Base-by-base conservation (phyloP, 192 early-diverging fungal genomes). In the Coemansia sp. region DNA sequence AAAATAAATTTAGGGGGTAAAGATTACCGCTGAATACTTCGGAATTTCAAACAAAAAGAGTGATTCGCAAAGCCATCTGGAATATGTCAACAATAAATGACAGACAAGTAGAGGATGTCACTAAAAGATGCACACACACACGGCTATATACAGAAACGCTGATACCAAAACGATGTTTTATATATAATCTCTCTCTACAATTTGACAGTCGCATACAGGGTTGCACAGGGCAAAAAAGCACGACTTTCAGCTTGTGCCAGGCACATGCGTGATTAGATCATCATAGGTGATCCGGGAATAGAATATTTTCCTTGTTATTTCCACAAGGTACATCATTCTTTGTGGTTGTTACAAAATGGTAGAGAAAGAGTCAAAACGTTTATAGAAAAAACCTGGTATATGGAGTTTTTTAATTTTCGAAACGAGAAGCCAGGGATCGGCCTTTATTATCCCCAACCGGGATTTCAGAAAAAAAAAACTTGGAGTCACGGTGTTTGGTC, bases 1-100 rank as follows among this genome's bases (percentile, higher is more conserved):
- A 55, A 55, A 55, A 55, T 32, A 55, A 55, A 28, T 55, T 55
- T 28, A 32, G 18, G 28, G 53, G 53, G 53, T 6, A 32, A 55
- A 33, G 53, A 55, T 55, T 55, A 33, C 14, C 53, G 53, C 18
- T 55, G 18, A 22, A 32, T 28, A 55, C 7, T 55, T 55, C 53
- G 53, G 53, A 11, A 55, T 55, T 55, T 55, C 53, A 55, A 55
- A 41, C 39, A 12, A 41, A 4, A 48, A 48, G 45, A 8, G 17
- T 3, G 45, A 48, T 48, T 48, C 17, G 12, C 45, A 48, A 12
- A 48, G 5, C 9, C 45, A 48, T 3, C 18, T 28, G 18, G 51
- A 15, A 53, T 15, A 33, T n/a, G 9, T 5, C 18, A 55, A 55
- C 28, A 20, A 55, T 28, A 33, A 32, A 4, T 14, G 43, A 48